Evolutionary conservation across 768 basidiomycete genomes (phyloP).

Genomic region (Pleurotus citrinopileatus): DNA sequence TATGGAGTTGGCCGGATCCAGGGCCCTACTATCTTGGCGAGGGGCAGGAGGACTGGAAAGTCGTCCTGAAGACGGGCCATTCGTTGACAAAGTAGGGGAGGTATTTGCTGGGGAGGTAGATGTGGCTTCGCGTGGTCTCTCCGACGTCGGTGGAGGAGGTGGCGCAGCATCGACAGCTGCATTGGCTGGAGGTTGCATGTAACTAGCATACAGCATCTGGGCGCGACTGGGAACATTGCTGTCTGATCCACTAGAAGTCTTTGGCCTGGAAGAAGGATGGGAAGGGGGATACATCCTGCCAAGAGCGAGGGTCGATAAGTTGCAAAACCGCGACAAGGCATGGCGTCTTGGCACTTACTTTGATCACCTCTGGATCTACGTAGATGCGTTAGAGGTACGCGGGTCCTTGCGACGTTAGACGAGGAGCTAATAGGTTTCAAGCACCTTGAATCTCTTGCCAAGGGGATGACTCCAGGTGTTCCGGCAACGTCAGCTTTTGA

Average conservation of each 20-base stretch:
- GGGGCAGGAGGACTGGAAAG: background rate
- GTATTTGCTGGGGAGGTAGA: background rate
- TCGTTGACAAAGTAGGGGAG: background rate
- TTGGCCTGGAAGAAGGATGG: background rate
- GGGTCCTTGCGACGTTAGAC: too few relatives aligned
- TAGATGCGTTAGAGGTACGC: too few relatives aligned
- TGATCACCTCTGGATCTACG: background rate
- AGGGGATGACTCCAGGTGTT: too few relatives aligned
- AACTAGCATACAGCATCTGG: conserved; percentile 5
- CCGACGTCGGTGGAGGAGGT: background rate
- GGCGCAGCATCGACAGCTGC: background rate
- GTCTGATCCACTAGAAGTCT: background rate
- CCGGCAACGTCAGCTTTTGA: too few relatives aligned
- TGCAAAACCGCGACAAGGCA: background rate
- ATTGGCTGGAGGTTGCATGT: background rate
- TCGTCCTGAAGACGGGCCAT: background rate
- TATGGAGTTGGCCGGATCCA: background rate
- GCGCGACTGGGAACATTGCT: background rate
- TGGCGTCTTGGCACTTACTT: background rate
- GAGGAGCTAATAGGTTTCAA: too few relatives aligned
- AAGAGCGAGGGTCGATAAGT: background rate
- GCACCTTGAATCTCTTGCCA: too few relatives aligned
- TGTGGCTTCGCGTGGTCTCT: background rate
- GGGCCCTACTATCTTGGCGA: background rate
- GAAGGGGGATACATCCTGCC: conserved; percentile 3